Evolutionary conservation across 805 yeast species (phyloP).

Genomic region (Debaryomyces prosopidis): DNA sequence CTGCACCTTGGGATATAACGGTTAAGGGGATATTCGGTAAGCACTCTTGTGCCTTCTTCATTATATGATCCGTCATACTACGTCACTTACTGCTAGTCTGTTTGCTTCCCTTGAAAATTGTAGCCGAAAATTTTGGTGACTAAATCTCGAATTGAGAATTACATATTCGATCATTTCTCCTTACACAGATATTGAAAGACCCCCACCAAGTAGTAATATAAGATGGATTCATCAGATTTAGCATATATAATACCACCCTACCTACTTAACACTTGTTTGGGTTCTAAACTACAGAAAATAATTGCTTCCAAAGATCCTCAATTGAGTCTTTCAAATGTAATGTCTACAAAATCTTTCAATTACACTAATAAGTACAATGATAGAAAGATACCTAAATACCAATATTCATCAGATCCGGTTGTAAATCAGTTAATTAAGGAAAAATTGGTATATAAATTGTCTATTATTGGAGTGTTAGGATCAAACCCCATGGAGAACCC

Average conservation of each 20-base stretch:
- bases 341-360: slow-evolving; percentile 25
- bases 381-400: slow-evolving; percentile 5
- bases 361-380: slow-evolving; percentile 18
- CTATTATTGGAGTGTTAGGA: slow-evolving; percentile 38
- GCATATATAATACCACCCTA: slow-evolving; percentile 45
- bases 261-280: slow-evolving; percentile 37
- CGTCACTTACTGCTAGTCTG: background rate
- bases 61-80: slow-evolving; percentile 55
- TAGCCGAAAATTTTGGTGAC: no score
- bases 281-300: slow-evolving; percentile 29
- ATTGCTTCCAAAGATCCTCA: slow-evolving; percentile 21
- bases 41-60: slow-evolving; percentile 42
- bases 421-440: slow-evolving; percentile 32
- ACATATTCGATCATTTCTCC: no score
- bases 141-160: no score
- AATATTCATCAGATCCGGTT: slow-evolving; percentile 30
- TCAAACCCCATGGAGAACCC: slow-evolving; percentile 25
- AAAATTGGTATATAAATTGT: slow-evolving; percentile 34
- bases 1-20: slow-evolving; percentile 85
- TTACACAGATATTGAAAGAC: no score
- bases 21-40: slow-evolving; percentile 52
- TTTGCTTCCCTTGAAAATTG: no score
- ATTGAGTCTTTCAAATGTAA: slow-evolving; percentile 26
- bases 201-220: no score
- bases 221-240: slow-evolving; percentile 15